phyloP scores from a whole-genome alignment of 2,329 filamentous ascomycete species.

The Colletotrichum lupini region DNA sequence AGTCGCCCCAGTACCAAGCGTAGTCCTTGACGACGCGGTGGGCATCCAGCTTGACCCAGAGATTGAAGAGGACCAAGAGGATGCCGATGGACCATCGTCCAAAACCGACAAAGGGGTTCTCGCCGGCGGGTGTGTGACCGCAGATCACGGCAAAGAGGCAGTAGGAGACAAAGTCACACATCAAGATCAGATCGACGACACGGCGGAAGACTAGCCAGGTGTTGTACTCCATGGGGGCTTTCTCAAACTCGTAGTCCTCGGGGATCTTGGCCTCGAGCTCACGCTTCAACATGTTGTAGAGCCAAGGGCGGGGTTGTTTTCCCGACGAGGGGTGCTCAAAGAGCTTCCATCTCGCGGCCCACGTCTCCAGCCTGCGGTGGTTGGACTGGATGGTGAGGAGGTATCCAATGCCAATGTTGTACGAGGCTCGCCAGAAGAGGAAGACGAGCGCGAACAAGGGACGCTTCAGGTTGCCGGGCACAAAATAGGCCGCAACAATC shows the following conservation, averaged over 20 bases:
- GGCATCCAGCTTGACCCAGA: constrained; percentile 98
- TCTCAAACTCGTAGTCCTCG: constrained; percentile 91
- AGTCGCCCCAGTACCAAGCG: constrained; percentile 99
- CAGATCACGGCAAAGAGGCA: constrained; percentile 95
- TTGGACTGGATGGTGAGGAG: constrained; percentile 91
- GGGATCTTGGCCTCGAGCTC: constrained; percentile 97
- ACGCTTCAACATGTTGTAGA: constrained; percentile 85
- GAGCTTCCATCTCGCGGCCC: constrained; percentile 86
- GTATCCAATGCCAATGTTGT: constrained; percentile 94
- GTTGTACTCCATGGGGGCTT: constrained; percentile 97
- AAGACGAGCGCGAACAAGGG: constrained; percentile 87
- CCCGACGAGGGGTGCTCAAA: constrained; percentile 88
- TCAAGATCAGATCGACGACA: constrained; percentile 94
- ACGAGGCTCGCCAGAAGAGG: constrained; percentile 90
- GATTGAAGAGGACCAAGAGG: constrained; percentile 87
- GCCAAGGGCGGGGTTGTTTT: constrained; percentile 81
- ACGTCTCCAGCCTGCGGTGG: constrained; percentile 84
- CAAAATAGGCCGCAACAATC: constrained; percentile 76
- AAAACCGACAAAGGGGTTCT: constrained; percentile 74
- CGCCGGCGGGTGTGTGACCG: constrained; percentile 77
- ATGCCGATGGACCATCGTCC: constrained; percentile 85
- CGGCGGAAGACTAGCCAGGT: constrained; percentile 97
- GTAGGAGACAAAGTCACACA: constrained; percentile 99
- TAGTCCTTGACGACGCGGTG: constrained; percentile 99
- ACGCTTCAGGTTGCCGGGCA: constrained; percentile 76